phyloP scores from a whole-genome alignment of 345 rosid genomes.

The Draba incana region DNA sequence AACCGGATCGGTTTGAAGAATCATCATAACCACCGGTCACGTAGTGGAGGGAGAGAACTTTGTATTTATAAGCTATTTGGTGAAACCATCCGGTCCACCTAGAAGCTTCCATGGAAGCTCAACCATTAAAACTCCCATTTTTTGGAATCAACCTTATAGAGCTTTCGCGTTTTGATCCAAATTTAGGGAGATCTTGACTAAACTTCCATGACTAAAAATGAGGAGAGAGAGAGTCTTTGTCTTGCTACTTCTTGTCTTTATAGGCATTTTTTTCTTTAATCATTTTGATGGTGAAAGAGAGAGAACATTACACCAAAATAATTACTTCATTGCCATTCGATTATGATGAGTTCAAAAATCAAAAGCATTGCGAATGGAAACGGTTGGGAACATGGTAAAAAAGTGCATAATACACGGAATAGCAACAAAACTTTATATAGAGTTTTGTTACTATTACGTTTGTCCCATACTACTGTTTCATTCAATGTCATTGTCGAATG shows the following conservation, averaged over 20 bases:
- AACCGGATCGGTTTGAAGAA: slow-evolving; percentile 4
- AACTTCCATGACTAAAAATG: slow-evolving; percentile 24
- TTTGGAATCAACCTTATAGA: slow-evolving; percentile 6
- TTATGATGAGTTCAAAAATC: not conserved
- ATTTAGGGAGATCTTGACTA: slow-evolving; percentile 18
- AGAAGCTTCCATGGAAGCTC: slow-evolving; percentile 33
- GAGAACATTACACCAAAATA: not conserved
- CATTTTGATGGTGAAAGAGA: slow-evolving; percentile 6
- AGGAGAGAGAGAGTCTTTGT: slow-evolving; percentile 28
- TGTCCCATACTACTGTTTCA: no score
- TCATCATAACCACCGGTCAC: slow-evolving; percentile 19
- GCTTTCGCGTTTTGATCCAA: slow-evolving; percentile 22
- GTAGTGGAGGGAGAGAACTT: slow-evolving; percentile 26
- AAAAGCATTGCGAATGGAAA: not conserved
- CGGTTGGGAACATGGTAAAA: no score
- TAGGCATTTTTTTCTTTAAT: not conserved
- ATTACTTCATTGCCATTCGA: not conserved
- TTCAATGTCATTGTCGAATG: no score
- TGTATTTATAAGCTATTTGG: slow-evolving; percentile 20
- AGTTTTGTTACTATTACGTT: no score
- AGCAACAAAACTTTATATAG: no score
- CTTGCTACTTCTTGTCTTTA: slow-evolving; percentile 21
- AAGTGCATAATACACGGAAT: no score
- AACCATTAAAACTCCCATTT: slow-evolving; percentile 22
- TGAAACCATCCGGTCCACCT: slow-evolving; percentile 19